phyloP scores from a whole-genome alignment of 208 protist species.

The Porcisia deanei region DNA sequence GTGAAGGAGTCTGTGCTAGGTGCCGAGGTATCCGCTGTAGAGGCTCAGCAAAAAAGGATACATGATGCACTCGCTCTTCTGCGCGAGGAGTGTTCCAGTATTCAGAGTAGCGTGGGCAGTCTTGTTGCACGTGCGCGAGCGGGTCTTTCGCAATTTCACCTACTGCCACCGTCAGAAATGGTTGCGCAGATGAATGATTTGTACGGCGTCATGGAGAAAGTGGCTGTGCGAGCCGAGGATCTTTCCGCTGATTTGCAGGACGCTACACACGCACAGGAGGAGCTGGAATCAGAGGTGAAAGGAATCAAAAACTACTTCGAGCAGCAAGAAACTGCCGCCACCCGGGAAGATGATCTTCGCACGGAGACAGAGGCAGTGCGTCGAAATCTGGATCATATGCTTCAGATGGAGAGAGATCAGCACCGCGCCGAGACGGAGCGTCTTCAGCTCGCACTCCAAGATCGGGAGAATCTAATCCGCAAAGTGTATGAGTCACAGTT shows the following conservation, averaged over 20 bases:
- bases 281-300: constrained; percentile 50
- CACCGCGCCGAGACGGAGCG: constrained; percentile 51
- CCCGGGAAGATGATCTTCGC: constrained; percentile 60
- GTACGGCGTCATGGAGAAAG: constrained; percentile 79
- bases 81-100: constrained; percentile 51
- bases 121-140: constrained; percentile 45
- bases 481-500: constrained; percentile 41
- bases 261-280: constrained; percentile 56
- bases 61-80: constrained; percentile 51
- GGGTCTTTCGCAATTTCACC: constrained; percentile 71
- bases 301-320: constrained; percentile 66
- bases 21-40: constrained; percentile 70
- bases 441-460: constrained; percentile 54
- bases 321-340: constrained; percentile 35
- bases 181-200: constrained; percentile 84
- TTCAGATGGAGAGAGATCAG: constrained; percentile 41
- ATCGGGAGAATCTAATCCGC: constrained; percentile 72
- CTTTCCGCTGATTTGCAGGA: constrained; percentile 56
- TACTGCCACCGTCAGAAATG: constrained; percentile 84
- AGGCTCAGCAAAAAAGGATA: constrained; percentile 44
- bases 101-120: constrained; percentile 44
- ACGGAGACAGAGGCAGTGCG: constrained; percentile 55
- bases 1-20: constrained; percentile 50
- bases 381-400: constrained; percentile 39
- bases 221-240: constrained; percentile 64